Evolutionary conservation across 306 rosid species (phyloP).

Genomic region (Fragaria nilgerrensis): DNA sequence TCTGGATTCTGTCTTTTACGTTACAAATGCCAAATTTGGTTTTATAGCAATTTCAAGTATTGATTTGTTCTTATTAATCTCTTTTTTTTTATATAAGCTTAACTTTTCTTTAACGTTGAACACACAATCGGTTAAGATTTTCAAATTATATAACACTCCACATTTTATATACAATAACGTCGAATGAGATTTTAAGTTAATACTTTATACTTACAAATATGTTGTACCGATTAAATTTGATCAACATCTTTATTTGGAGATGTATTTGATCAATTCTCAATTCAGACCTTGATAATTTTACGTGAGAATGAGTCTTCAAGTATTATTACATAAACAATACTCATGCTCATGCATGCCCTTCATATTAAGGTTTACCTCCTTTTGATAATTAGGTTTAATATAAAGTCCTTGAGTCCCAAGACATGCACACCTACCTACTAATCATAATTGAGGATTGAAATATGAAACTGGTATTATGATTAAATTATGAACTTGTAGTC

Average conservation of each 20-base stretch:
- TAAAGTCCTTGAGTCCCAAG: background rate
- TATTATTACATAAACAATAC: background rate
- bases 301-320: background rate
- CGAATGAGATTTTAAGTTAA: no score
- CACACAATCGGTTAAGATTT: no score
- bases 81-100: no score
- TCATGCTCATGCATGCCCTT: constrained; percentile 6
- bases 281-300: background rate
- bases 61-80: background rate
- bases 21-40: background rate
- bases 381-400: background rate
- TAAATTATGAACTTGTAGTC: background rate
- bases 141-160: no score
- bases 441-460: background rate
- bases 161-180: no score
- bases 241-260: no score
- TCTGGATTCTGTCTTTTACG: background rate
- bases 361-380: background rate
- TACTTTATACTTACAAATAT: no score
- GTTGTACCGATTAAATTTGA: no score
- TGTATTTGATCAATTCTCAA: no score
- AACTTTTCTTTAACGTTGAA: no score
- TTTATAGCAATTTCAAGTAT: background rate
- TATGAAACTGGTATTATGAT: no score
- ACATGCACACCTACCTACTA: constrained; percentile 10